Conservation (phyloP, 2,329 filamentous ascomycete species). For the Penicillium fuscoglaucum region DNA sequence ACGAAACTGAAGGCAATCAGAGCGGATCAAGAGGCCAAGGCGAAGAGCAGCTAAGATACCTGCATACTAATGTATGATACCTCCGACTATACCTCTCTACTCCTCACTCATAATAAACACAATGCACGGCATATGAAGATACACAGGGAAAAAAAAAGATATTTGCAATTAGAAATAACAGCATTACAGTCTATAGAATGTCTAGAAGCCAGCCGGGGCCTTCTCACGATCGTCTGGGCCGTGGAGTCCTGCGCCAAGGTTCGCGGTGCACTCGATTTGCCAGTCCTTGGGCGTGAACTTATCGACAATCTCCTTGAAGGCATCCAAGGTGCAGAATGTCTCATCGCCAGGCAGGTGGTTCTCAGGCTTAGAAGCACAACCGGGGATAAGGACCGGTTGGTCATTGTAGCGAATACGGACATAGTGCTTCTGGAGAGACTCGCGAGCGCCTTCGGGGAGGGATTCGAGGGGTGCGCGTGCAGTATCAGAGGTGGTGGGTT, state of each 20-base stretch:
- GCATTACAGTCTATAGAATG: constrained; percentile 6
- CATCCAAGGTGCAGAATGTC: constrained; percentile 84
- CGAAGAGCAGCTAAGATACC: constrained; percentile 1
- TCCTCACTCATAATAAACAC: background rate
- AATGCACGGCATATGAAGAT: background rate
- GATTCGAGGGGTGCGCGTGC: constrained; percentile 37
- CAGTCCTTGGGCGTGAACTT: constrained; percentile 83
- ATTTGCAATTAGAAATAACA: background rate
- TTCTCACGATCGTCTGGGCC: constrained; percentile 45
- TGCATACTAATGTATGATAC: background rate
- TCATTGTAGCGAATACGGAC: constrained; percentile 94
- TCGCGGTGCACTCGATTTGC: constrained; percentile 62
- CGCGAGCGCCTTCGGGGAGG: constrained; percentile 30
- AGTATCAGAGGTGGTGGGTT: constrained; percentile 28
- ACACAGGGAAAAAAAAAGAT: background rate
- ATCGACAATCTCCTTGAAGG: constrained; percentile 91
- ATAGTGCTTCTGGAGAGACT: constrained; percentile 64
- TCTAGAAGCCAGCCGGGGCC: constrained; percentile 41
- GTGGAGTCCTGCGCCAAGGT: constrained; percentile 57
- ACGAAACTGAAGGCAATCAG: constrained; percentile 15
- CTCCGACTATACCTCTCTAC: too few species aligned
- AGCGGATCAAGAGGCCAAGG: constrained; percentile 12
- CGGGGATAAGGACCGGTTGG: constrained; percentile 74
- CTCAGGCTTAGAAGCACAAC: constrained; percentile 67
- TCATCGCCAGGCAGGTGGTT: constrained; percentile 86